These are phyloP conservation scores for Aspergillus pseudotamarii DNA, from an alignment of 2,329 filamentous ascomycete species.

Conservation along the genomic window DNA sequence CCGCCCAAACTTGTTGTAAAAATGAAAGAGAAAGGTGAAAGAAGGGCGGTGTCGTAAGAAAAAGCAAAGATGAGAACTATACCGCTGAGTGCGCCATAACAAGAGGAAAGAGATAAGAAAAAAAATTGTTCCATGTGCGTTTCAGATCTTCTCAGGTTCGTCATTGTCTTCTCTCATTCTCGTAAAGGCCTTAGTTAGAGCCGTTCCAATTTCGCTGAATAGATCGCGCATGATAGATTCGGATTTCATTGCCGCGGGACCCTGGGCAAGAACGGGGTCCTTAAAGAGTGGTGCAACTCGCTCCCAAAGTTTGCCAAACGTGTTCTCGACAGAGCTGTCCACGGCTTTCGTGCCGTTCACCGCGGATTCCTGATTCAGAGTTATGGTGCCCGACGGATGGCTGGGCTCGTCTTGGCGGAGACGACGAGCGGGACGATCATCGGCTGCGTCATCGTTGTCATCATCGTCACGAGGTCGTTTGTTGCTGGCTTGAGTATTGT, in stretches of 20 bases:
- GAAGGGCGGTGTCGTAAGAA: background rate
- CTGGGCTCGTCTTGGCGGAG: conserved; percentile 13
- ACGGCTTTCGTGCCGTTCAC: conserved; percentile 1
- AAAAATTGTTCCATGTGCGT: background rate
- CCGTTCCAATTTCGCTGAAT: conserved; percentile 21
- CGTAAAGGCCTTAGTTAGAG: conserved; percentile 18
- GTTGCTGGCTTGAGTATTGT: background rate
- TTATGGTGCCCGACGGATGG: conserved; percentile 5
- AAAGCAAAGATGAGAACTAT: background rate
- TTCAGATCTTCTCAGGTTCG: conserved; percentile 4
- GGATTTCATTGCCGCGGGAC: conserved; percentile 14
- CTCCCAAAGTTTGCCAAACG: conserved; percentile 20
- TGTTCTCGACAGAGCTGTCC: conserved; percentile 15
- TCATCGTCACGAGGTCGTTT: conserved; percentile 20
- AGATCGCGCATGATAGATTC: conserved; percentile 23
- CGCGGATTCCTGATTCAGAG: conserved; percentile 7
- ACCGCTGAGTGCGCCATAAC: background rate
- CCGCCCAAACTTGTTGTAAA: background rate
- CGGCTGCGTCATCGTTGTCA: conserved; percentile 9
- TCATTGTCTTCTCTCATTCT: conserved; percentile 15
- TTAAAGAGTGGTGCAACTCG: conserved; percentile 16
- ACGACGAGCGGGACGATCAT: conserved; percentile 18
- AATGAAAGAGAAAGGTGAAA: background rate
- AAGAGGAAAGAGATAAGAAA: background rate
- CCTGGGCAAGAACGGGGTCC: conserved; percentile 13